Base-by-base conservation (phyloP, 805 yeast species). In the Metschnikowia reukaufii region DNA sequence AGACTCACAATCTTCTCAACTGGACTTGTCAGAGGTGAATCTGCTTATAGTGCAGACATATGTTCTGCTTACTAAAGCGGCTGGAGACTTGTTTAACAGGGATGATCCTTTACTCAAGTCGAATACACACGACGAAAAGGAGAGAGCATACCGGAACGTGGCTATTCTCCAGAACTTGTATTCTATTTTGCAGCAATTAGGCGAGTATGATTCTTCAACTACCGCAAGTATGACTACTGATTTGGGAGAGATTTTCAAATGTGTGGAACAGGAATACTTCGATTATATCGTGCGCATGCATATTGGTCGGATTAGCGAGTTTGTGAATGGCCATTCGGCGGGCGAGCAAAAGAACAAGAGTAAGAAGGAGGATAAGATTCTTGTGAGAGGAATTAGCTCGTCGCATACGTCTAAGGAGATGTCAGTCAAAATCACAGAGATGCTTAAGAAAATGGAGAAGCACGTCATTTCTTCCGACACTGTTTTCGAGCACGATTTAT, bases 301-400 rank as follows among this genome's bases (percentile, higher is more conserved):
- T 19, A 73, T 89, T 57, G 92, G 94, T 0, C 85, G 84, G 57
- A 57, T 90, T 41, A 68, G 80, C 13, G 81, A 79, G 21, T 84
- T 87, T 61, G 78, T 89, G 2, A 87, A 83, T 30, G 79, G 83
- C 35, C 85, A 83, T 48, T 73, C 77, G 2, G 61, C 82, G 10
- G 62, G 71, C 3, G 73, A 65, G 16, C 74, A 75, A 49, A 82
- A 81, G 15, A 72, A 82, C 1, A 78, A 73, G 55, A 78, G 85
- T 51, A 84, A 82, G 52, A 84, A 85, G 9, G 85, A 82, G 54
- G 83, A 81, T 56, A 77, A 75, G 61, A 76, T 77, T 29, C 77
- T 79, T 20, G 67, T 88, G 48, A 77, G 76, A 50, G 77, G 82
- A 31, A 68, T 86, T n/a, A 62, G 85, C 18, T 61, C 73, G 0